Base-by-base conservation (phyloP, 2,329 filamentous ascomycete genomes). In the Daldinia sp. region DNA sequence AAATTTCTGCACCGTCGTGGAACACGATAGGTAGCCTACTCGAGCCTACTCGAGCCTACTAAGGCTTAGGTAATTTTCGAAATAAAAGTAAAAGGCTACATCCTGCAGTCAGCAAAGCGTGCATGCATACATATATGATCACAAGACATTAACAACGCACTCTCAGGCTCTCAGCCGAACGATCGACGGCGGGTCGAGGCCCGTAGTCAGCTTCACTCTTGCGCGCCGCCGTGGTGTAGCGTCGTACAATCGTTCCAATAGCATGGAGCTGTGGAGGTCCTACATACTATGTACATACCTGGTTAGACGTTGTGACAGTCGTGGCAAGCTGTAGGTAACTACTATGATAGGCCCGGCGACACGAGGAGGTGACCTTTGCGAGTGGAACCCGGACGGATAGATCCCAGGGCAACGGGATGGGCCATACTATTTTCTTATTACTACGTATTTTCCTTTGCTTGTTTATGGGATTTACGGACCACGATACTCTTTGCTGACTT, bases 121-220 rank as follows among this genome's bases (percentile, higher is more conserved):
- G 61, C 64, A 64, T 67, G 64, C 64, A 67, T 67, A 67, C 47
- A 56, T 25, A 53, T 50, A 55, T 58, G 64, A 60, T 67, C 64
- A 67, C 64, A 67, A 64, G 64, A 64, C 64, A 64, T 51, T 52
- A 37, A 30, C 54, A 45, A 64, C 61, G 53, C 59, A 60, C 48
- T 50, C 15, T 57, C 48, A 21, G 37, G 57, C 54, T 23, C 32
- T 45, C 39, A 45, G 39, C 39, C 39, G 39, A 52, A 37, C 15
- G 60, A 58, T 66, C 53, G 61, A 53, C 60, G 9, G 35, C 39
- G 23, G 35, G n/a, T 53, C 35, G 35, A 41, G 50, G 25, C 50
- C 39, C 35, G 21, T 43, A 35, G 39, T 55, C 51, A 56, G 48
- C 47, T 60, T n/a, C 4, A 27, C 23, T 37, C 21, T 49, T 41